Percentiles rank a stretch among this genome's conserved stretches.
Conservation (phyloP, 768 basidiomycete genomes). For the Pleurotus cornucopiae region DNA sequence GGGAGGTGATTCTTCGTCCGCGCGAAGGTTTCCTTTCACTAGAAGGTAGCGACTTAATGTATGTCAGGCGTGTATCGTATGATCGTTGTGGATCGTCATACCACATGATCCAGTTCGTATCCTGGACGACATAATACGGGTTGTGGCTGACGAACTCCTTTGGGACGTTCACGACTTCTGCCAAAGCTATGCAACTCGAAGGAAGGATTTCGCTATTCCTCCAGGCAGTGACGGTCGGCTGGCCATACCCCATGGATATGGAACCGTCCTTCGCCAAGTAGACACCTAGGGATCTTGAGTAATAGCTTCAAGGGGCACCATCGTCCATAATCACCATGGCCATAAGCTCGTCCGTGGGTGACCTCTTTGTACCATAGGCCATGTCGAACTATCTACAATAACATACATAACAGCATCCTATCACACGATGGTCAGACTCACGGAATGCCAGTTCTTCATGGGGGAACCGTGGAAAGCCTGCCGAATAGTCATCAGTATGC, state of each 20-base stretch:
- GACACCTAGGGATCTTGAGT: conserved; percentile 43
- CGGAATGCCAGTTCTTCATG: conserved; percentile 67
- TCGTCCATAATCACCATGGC: conserved; percentile 41
- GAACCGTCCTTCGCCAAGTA: conserved; percentile 61
- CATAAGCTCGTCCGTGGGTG: conserved; percentile 57
- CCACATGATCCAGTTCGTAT: conserved; percentile 73
- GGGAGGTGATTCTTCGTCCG: conserved; percentile 5
- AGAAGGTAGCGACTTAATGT: conserved; percentile 55
- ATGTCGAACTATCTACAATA: conserved; percentile 61
- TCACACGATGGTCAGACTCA: conserved; percentile 20
- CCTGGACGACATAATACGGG: conserved; percentile 54
- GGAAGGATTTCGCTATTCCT: conserved; percentile 45
- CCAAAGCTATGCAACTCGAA: conserved; percentile 49
- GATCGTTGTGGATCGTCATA: conserved; percentile 20
- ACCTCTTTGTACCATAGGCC: conserved; percentile 61
- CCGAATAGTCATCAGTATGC: not conserved
- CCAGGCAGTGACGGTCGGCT: conserved; percentile 43
- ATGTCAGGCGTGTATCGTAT: not conserved
- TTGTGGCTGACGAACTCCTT: conserved; percentile 45
- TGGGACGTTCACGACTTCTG: conserved; percentile 65
- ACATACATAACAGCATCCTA: not conserved
- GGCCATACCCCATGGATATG: conserved; percentile 33
- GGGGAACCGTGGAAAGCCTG: conserved; percentile 71
- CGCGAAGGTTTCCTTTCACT: conserved; percentile 31
- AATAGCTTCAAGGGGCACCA: not conserved